Conservation (phyloP, 208 protist genomes). For the Crithidia expoeki region DNA sequence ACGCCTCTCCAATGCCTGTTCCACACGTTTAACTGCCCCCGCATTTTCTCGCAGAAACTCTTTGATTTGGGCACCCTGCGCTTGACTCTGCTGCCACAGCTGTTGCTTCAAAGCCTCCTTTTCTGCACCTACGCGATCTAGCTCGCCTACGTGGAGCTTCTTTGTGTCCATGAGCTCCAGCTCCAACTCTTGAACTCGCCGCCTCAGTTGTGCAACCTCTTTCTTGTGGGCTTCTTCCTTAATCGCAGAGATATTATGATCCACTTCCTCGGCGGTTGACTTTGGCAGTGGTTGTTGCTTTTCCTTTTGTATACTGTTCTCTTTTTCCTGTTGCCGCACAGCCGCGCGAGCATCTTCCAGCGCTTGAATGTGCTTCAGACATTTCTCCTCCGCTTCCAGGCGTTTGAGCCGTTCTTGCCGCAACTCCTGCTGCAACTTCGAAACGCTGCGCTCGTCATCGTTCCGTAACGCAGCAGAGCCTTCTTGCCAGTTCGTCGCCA, state of each 20-base stretch:
- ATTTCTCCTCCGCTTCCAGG: conserved; percentile 14
- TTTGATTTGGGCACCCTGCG: conserved; percentile 29
- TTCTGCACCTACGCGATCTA: conserved; percentile 5
- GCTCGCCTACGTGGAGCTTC: background rate
- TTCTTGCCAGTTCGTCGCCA: conserved; percentile 4
- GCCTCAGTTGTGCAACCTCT: conserved; percentile 3
- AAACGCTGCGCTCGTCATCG: background rate
- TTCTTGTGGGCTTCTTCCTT: background rate
- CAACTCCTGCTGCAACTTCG: conserved; percentile 19
- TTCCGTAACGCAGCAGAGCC: background rate
- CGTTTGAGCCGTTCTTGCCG: conserved; percentile 13
- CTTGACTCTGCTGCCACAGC: conserved; percentile 29
- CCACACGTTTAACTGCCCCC: conserved; percentile 27
- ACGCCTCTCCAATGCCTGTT: conserved; percentile 35
- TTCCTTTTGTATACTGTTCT: background rate
- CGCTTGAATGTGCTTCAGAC: background rate
- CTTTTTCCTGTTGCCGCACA: background rate
- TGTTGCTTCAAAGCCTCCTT: conserved; percentile 23
- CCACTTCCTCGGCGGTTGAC: no score
- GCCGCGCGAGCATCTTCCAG: conserved; percentile 1
- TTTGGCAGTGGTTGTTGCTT: background rate
- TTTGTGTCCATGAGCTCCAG: background rate
- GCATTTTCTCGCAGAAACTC: conserved; percentile 31
- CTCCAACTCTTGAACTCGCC: conserved; percentile 24
- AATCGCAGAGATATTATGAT: background rate